Evolutionary conservation across 1,139 yeast genomes (phyloP).

Genomic region (Suhomyces chickasaworum): DNA sequence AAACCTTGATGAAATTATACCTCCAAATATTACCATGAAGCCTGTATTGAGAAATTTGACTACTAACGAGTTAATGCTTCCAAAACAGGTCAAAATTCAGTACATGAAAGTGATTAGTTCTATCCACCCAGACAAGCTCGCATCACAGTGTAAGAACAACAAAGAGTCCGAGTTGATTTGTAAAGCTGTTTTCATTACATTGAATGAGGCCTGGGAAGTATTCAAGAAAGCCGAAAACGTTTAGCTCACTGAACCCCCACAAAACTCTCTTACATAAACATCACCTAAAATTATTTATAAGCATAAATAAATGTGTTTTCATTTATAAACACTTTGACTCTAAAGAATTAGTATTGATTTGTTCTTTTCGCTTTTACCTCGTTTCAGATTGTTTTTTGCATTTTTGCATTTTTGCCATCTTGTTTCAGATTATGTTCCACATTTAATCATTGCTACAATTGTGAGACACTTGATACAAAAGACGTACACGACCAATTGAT

Average conservation of each 20-base stretch:
- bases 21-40: constrained; percentile 19
- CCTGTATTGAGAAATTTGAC: constrained; percentile 28
- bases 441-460: background rate
- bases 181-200: constrained; percentile 77
- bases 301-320: background rate
- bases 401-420: background rate
- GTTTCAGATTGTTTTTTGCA: too few species aligned
- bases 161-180: constrained; percentile 83
- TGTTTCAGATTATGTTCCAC: background rate
- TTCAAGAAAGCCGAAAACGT: constrained; percentile 59
- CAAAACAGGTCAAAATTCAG: constrained; percentile 84
- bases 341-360: too few species aligned
- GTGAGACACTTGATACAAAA: background rate
- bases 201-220: constrained; percentile 90
- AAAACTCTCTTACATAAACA: background rate
- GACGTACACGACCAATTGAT: constrained; percentile 1
- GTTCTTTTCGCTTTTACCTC: too few species aligned
- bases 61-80: constrained; percentile 76
- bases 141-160: constrained; percentile 39
- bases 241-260: background rate
- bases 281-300: background rate
- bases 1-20: constrained; percentile 26
- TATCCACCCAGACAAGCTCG: constrained; percentile 91
- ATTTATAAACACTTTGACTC: background rate
- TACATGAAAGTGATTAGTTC: constrained; percentile 93